These are phyloP conservation scores for Blumeria graminis DNA, from an alignment of 2,329 filamentous ascomycete species.

Conservation along the genomic window DNA sequence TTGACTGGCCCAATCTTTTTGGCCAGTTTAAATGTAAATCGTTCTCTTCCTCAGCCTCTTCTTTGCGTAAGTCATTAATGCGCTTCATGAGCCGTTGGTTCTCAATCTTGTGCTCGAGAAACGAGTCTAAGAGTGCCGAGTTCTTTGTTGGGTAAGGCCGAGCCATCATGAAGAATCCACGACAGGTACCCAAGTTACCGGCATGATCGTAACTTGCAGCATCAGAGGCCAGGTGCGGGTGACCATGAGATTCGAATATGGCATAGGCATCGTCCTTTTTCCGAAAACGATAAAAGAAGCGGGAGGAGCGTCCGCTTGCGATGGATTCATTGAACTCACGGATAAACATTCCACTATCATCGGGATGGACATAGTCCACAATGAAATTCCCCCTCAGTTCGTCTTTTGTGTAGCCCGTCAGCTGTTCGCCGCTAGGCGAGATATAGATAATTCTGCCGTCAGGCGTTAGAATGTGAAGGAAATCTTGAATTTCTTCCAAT, in stretches of 20 bases:
- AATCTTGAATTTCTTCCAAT: slow-evolving; percentile 71
- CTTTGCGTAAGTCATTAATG: slow-evolving; percentile 62
- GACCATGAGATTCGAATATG: slow-evolving; percentile 81
- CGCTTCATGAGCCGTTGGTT: slow-evolving; percentile 69
- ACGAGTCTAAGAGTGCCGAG: slow-evolving; percentile 65
- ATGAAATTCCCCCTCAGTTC: slow-evolving; percentile 56
- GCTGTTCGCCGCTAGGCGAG: slow-evolving; percentile 49
- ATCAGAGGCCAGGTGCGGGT: slow-evolving; percentile 62
- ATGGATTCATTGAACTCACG: slow-evolving; percentile 80
- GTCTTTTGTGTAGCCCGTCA: slow-evolving; percentile 51
- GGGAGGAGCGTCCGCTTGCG: slow-evolving; percentile 51
- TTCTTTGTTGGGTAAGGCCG: slow-evolving; percentile 78
- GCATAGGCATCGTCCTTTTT: slow-evolving; percentile 49
- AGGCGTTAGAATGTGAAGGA: slow-evolving; percentile 67
- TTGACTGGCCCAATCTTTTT: slow-evolving; percentile 32
- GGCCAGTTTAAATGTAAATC: slow-evolving; percentile 36
- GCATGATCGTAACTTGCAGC: slow-evolving; percentile 35
- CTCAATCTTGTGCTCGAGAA: slow-evolving; percentile 90
- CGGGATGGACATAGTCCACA: slow-evolving; percentile 61
- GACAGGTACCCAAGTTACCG: slow-evolving; percentile 43
- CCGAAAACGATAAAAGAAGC: slow-evolving; percentile 67
- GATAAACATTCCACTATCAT: slow-evolving; percentile 63
- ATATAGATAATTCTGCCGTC: slow-evolving; percentile 66
- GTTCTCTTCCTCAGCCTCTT: slow-evolving; percentile 62
- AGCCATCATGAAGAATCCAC: slow-evolving; percentile 84